Base-by-base conservation (phyloP, 192 early-diverging fungal species). In the Coemansia sp. region DNA sequence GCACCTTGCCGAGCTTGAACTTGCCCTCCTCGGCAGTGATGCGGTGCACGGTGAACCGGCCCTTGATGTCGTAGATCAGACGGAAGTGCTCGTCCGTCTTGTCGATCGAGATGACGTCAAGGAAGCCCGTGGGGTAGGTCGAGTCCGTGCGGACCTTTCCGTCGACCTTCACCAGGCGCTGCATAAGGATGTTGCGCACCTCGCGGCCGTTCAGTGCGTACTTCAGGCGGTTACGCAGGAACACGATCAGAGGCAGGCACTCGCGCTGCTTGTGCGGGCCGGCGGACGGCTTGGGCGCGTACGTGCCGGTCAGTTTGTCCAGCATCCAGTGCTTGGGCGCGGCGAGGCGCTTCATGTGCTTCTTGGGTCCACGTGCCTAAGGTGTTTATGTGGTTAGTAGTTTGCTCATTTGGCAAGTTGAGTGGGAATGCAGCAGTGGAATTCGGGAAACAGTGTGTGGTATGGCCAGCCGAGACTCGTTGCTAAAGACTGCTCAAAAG, bases 321-420 rank as follows among this genome's bases (percentile, higher is more conserved):
- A 99, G 89, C 95, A 99, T 97, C 98, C 98, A 99, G 90, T 98
- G 95, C 89, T 94, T 94, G 84, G 98, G 98, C 49, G 98, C 94
- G 75, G 84, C 85, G 68, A 98, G 90, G 71, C 97, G 94, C 93
- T 99, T 99, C 89, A 99, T 87, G 85, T 99, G 97, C 90, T 99
- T 98, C 88, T 94, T 96, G 62, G 94, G 95, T 84, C 97, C 97
- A 73, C 97, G 93, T 72, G 73, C 68, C 78, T 81, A 80, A 51
- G 15, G 40, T 15, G 25, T 1, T 26, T n/a, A 44, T 44, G 40
- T n/a, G 40, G 15, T 44, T 44, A 44, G 40, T 44, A 4, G 40
- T 44, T 15, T 44, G 40, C 15, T 34, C 31, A 0, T 34, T 6
- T 8, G 31, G 7, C 0, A 6, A 8, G 7, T 8, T 34, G 31